Evolutionary conservation across 2,329 filamentous ascomycete species (phyloP), one percentile per base, ranked within the genome.

Genomic region (Camptophora hylomeconis): DNA sequence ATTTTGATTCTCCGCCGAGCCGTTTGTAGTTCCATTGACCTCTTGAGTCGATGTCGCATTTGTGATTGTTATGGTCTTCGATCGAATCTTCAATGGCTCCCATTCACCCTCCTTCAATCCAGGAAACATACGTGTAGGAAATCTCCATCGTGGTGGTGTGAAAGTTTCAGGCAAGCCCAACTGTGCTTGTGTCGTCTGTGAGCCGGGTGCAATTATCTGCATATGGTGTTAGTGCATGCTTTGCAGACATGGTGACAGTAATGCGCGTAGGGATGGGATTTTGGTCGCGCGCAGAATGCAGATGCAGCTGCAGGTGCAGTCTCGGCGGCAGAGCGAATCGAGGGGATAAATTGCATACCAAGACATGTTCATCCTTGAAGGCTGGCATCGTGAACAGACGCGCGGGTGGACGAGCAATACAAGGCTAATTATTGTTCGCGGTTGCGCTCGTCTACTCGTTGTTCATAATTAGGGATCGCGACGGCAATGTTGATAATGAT

Each of bases 91-190:
- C 46, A 83, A 80, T 2, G 87, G 84, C 48, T 87, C 80, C 49
- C 73, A 84, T 49, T 80, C 75, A 34, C 82, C 80, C 30, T 70
- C 67, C 49, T 92, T 84, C 43, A 75, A 73, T 30, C 66, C 73
- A 2, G 68, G 67, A 46, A 95, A 98, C 84, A 98, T 93, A 61
- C 89, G 79, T 56, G 87, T 94, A 17, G 80, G 75, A 42, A 95
- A 71, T 43, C 84, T 80, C 53, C 81, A 72, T 38, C 75, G 69
- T n/a, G 89, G 83, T 23, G 84, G 86, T 19, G 86, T 92, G 54
- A 95, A 77, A n/a, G 72, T 75, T 61, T 94, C 86, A 45, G 75
- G 76, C 45, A 89, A 78, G 28, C 86, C 86, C 21, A 93, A 70
- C 67, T 93, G 84, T 42, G 84, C 86, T 60, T 92, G 73, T 35